Percentiles rank a stretch among this genome's conserved stretches.
phyloP scores from a whole-genome alignment of 495 filamentous ascomycete species.

The Friedmanniomyces simplex region DNA sequence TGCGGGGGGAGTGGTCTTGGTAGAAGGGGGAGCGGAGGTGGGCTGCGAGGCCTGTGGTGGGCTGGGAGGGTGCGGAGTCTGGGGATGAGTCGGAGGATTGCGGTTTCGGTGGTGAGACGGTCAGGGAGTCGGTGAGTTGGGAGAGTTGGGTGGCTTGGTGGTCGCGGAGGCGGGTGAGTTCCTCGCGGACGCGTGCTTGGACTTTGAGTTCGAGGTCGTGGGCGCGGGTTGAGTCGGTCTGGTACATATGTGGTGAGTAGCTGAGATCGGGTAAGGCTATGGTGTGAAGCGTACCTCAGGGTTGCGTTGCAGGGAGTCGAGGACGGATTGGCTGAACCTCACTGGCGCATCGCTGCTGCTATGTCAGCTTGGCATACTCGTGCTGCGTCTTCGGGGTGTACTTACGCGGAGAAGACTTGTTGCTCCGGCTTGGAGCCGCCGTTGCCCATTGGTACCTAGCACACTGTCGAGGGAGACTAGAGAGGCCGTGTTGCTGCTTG shows the following conservation, averaged over 20 bases:
- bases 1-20: constrained; percentile 25
- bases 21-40: constrained; percentile 36
- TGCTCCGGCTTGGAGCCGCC: constrained; percentile 30
- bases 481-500: neutral
- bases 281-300: constrained; percentile 55
- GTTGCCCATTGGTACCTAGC: constrained; percentile 29
- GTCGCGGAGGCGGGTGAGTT: constrained; percentile 64
- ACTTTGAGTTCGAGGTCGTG: constrained; percentile 78
- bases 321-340: constrained; percentile 74
- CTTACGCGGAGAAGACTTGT: constrained; percentile 34
- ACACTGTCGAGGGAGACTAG: neutral
- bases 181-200: constrained; percentile 73
- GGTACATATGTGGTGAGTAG: constrained; percentile 12
- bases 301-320: constrained; percentile 71
- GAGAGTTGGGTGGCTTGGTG: constrained; percentile 47
- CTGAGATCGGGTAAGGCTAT: neutral
- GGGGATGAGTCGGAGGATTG: constrained; percentile 31
- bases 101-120: constrained; percentile 29
- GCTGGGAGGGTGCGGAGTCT: constrained; percentile 12
- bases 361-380: constrained; percentile 1
- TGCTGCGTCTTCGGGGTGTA: neutral
- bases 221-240: constrained; percentile 80
- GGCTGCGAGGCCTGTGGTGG: constrained; percentile 5
- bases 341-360: constrained; percentile 62
- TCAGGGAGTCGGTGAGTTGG: constrained; percentile 43